Conservation (phyloP, 2,329 filamentous ascomycete genomes). For the Zymoseptoria pseudotritici region DNA sequence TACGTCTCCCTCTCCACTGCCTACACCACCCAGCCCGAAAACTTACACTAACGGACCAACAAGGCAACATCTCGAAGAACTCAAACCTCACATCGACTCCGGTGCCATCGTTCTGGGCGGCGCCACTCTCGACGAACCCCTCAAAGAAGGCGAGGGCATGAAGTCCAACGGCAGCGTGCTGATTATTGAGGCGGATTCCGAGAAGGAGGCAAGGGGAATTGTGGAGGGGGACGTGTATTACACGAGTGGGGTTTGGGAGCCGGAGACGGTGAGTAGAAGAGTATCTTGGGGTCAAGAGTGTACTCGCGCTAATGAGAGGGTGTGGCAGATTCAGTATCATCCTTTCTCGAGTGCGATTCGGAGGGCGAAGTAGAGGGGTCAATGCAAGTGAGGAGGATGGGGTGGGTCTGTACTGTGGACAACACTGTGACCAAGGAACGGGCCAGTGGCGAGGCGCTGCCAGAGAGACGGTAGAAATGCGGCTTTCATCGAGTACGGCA, state of each 20-base stretch:
- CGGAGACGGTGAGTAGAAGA: constrained; percentile 32
- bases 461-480: not conserved
- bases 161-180: constrained; percentile 70
- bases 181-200: constrained; percentile 57
- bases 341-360: not conserved
- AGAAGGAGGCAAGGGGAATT: constrained; percentile 60
- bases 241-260: constrained; percentile 69
- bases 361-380: not conserved
- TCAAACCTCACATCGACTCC: constrained; percentile 46
- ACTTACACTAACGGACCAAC: too few species aligned
- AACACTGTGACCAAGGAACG: not conserved
- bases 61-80: constrained; percentile 53
- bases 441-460: not conserved
- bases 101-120: constrained; percentile 61
- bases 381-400: too few species aligned
- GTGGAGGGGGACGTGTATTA: constrained; percentile 68
- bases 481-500: too few species aligned
- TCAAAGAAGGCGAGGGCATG: constrained; percentile 55
- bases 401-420: too few species aligned
- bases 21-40: too few species aligned
- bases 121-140: constrained; percentile 57
- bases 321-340: not conserved
- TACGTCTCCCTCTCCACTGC: constrained; percentile 23
- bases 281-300: not conserved
- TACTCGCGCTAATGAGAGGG: not conserved